Evolutionary conservation across 2,329 filamentous ascomycete genomes (phyloP).

Genomic region (Fusarium multiceps): DNA sequence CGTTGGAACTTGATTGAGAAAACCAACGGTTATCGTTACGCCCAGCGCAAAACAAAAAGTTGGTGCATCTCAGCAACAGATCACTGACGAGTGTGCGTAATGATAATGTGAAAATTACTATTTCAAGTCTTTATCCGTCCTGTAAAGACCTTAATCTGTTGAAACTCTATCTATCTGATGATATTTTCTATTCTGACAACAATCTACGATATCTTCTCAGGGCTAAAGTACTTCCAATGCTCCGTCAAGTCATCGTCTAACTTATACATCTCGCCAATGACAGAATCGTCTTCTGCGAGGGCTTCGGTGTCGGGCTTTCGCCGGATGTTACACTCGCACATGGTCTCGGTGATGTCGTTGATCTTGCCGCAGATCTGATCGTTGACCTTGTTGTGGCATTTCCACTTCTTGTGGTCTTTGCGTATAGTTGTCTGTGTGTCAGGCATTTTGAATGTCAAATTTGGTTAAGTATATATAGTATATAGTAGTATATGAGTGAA

Average conservation of each 20-base stretch:
- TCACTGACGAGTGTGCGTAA: no score
- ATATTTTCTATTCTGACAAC: no score
- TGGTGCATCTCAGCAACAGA: no score
- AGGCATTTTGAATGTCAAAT: background rate
- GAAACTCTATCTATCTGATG: no score
- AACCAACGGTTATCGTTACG: no score
- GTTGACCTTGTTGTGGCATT: background rate
- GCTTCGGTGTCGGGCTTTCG: background rate
- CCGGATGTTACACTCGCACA: background rate
- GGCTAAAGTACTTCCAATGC: background rate
- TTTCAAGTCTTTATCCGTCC: background rate
- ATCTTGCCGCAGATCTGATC: background rate
- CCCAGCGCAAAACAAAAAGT: no score
- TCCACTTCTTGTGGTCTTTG: slow-evolving; percentile 23
- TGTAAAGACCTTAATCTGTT: fast-evolving
- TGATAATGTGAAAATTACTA: no score
- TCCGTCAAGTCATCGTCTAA: background rate
- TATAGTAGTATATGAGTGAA: no score
- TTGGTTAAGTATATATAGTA: background rate
- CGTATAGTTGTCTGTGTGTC: background rate
- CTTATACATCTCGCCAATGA: background rate
- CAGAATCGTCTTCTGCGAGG: background rate
- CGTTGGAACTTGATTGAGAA: background rate
- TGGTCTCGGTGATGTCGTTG: background rate
- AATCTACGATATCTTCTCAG: background rate